These are phyloP conservation scores for Coemansia sp. DNA, from an alignment of 192 early-diverging fungal genomes.

Conservation along the genomic window DNA sequence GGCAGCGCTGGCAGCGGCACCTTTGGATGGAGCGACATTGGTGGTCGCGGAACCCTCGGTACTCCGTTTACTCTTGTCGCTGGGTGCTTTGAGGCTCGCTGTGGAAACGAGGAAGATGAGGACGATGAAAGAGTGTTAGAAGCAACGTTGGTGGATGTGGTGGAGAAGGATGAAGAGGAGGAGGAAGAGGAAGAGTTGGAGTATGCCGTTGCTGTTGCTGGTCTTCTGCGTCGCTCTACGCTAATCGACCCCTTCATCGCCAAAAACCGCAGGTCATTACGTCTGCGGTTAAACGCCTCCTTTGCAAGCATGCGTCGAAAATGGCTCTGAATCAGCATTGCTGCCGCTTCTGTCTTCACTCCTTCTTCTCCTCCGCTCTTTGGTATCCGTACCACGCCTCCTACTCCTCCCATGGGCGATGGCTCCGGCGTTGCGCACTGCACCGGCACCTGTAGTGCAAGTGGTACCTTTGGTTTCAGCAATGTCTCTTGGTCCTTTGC, in stretches of 20 bases:
- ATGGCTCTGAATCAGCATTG: constrained; percentile 13
- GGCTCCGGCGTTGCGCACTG: constrained; percentile 18
- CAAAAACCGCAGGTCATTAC: constrained; percentile 29
- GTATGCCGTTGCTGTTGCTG: neutral
- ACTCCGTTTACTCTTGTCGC: too few species aligned
- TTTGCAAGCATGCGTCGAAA: constrained; percentile 26
- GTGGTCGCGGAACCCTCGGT: neutral
- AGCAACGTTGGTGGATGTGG: neutral
- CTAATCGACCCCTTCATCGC: constrained; percentile 31
- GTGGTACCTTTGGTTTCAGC: neutral
- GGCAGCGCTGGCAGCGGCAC: constrained; percentile 2
- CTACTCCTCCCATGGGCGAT: constrained; percentile 10
- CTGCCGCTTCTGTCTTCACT: constrained; percentile 6
- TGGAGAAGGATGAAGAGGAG: neutral
- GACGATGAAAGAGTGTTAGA: neutral
- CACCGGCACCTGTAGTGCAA: neutral
- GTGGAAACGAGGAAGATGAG: neutral
- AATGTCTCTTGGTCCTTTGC: neutral
- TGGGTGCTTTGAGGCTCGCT: too few species aligned
- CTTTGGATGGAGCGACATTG: neutral
- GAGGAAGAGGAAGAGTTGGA: too few species aligned
- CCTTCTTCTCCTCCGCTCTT: neutral
- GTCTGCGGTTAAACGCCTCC: neutral
- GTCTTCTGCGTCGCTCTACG: constrained; percentile 31
- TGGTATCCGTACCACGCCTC: too few species aligned